Evolutionary conservation across 2,329 filamentous ascomycete species (phyloP), one percentile per base, ranked within the genome.

Genomic region (Colletotrichum musicola): DNA sequence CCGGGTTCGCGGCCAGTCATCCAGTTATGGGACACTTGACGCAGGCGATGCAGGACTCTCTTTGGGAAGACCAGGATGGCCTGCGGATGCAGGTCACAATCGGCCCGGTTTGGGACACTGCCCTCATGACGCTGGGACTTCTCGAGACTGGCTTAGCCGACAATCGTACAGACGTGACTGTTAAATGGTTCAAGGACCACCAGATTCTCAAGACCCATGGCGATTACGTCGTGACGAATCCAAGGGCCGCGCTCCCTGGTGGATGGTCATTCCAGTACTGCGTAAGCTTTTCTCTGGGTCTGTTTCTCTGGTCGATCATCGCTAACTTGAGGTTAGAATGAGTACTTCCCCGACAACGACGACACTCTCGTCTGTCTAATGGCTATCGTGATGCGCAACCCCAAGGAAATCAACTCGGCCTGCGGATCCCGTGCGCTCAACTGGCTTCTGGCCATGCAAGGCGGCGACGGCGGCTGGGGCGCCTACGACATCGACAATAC

Each of bases 311-410:
- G 12, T 49, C 7, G 40, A 49, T 22, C 46, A 12, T 3, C 1
- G 4, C 46, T 58, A 44, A 64, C 4, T 1, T 1, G 16, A 0
- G 10, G 10, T 1, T 18, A 63, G 62, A 64, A 64, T 16, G 62
- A 64, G 20, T 64, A 58, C 14, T 64, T 58, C 16, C 62, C 62
- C 14, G 62, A 64, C 46, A 64, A 58, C 54, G 62, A 64, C 6
- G 62, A 64, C 22, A 64, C 62, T 30, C 53, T 64, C 0, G 54
- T 58, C 6, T 58, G 53, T 7, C 44, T 64, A 6, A 51, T 64
- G 1, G 62, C 62, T 6, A 64, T 64, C 14, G n/a, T 64, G 20
- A 58, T 58, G 54, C 46, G n/a, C 6, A 64, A 58, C 7, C 62
- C 62, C 1, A 64, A 51, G 40, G 62, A 64, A 22, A 44, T 64